Evolutionary conservation across 768 basidiomycete species (phyloP).

Genomic region (Gelatoporia subvermispora): DNA sequence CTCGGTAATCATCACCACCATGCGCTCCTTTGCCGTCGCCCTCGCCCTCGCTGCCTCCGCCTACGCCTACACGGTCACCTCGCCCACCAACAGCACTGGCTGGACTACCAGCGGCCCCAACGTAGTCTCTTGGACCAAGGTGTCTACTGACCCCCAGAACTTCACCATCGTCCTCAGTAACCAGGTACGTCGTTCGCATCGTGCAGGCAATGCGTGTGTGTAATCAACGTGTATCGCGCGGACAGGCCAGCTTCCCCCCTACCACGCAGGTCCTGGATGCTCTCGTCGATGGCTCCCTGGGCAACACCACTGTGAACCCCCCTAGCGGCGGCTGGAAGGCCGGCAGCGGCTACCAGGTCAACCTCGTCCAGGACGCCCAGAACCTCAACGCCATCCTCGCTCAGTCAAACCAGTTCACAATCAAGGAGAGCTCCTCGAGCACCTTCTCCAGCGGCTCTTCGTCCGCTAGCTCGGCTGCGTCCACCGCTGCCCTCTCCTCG

Average conservation of each 20-base stretch:
- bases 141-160: constrained; percentile 59
- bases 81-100: constrained; percentile 38
- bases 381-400: constrained; percentile 55
- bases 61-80: constrained; percentile 58
- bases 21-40: constrained; percentile 39
- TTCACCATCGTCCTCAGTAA: constrained; percentile 70
- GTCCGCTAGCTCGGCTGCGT: constrained; percentile 2
- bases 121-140: constrained; percentile 55
- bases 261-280: constrained; percentile 47
- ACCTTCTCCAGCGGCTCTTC: constrained; percentile 15
- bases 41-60: constrained; percentile 50
- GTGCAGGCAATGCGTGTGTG: not conserved
- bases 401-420: constrained; percentile 63
- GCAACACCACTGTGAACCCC: constrained; percentile 38
- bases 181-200: constrained; percentile 38
- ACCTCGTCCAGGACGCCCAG: constrained; percentile 51
- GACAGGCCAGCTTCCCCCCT: constrained; percentile 33
- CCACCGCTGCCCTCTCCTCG: constrained; percentile 27
- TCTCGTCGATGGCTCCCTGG: constrained; percentile 45
- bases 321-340: constrained; percentile 63
- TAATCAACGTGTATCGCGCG: not conserved
- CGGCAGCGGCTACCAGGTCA: constrained; percentile 65
- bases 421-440: constrained; percentile 25
- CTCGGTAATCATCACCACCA: constrained; percentile 34
- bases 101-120: constrained; percentile 60